Evolutionary conservation across 768 basidiomycete genomes (phyloP).

Genomic region (Podaxis sp.): DNA sequence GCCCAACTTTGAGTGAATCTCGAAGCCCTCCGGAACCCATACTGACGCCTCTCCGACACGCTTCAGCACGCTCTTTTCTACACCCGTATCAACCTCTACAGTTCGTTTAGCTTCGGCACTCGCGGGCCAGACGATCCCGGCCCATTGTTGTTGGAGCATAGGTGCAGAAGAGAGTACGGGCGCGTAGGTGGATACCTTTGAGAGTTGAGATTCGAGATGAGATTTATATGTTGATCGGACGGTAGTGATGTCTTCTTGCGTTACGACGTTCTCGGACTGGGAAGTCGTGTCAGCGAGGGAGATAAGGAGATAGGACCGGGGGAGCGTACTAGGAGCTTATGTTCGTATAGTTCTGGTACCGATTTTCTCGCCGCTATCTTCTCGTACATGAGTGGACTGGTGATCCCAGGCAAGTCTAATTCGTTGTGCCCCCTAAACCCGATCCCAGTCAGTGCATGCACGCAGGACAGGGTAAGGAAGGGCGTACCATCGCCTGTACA

Average conservation of each 20-base stretch:
- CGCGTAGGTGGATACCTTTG: constrained; percentile 33
- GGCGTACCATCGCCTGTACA: constrained; percentile 72
- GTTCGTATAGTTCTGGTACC: constrained; percentile 81
- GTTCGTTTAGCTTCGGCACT: constrained; percentile 43
- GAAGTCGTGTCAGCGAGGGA: background rate
- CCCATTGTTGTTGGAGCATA: constrained; percentile 73
- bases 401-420: constrained; percentile 82
- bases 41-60: constrained; percentile 72
- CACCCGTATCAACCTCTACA: constrained; percentile 64
- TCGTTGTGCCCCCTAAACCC: constrained; percentile 70
- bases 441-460: background rate
- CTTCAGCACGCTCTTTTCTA: constrained; percentile 46
- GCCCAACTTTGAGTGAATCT: constrained; percentile 75
- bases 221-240: constrained; percentile 59
- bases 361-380: constrained; percentile 75
- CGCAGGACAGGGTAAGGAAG: background rate
- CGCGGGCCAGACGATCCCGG: constrained; percentile 61
- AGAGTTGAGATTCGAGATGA: constrained; percentile 61
- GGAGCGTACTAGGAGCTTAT: constrained; percentile 65
- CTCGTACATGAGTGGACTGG: constrained; percentile 89
- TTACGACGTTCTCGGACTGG: constrained; percentile 53
- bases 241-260: constrained; percentile 41
- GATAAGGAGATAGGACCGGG: background rate
- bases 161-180: constrained; percentile 38
- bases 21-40: constrained; percentile 54